Percentiles rank a stretch among this genome's conserved stretches.
Evolutionary conservation across 1,284 basidiomycete genomes (phyloP).

Genomic region (Fistulina hepatica): DNA sequence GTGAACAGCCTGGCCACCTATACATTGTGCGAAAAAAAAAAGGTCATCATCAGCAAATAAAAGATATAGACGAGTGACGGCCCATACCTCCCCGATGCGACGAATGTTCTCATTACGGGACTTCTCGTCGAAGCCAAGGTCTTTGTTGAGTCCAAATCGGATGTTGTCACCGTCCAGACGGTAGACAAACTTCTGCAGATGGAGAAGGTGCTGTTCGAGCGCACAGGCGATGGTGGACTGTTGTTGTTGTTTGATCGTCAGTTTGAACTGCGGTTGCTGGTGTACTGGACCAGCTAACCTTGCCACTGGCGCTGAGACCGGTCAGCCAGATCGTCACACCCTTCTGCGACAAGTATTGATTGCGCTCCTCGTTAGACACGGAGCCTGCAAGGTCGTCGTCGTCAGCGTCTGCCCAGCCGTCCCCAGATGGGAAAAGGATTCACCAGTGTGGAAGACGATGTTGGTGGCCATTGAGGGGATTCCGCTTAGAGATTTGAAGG

Average conservation of each 20-base stretch:
- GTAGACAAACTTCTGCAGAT: slow-evolving; percentile 79
- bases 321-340: slow-evolving; percentile 93
- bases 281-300: slow-evolving; percentile 37
- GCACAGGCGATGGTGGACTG: slow-evolving; percentile 97
- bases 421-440: background rate
- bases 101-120: slow-evolving; percentile 97
- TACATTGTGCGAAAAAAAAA: too few species aligned
- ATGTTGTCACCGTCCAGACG: slow-evolving; percentile 97
- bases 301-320: slow-evolving; percentile 85
- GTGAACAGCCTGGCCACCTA: slow-evolving; percentile 94
- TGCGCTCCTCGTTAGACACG: slow-evolving; percentile 59
- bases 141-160: slow-evolving; percentile 95
- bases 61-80: slow-evolving; percentile 1
- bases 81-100: slow-evolving; percentile 83
- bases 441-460: slow-evolving; percentile 69
- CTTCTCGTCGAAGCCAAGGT: slow-evolving; percentile 92
- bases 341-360: slow-evolving; percentile 59
- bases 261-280: slow-evolving; percentile 1
- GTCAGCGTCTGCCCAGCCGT: background rate
- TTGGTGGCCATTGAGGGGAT: slow-evolving; percentile 71
- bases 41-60: background rate
- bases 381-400: slow-evolving; percentile 43
- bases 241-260: slow-evolving; percentile 1
- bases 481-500: too few species aligned
- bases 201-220: slow-evolving; percentile 91